phyloP scores from a whole-genome alignment of 306 rosid species.

The Comarum palustre region DNA sequence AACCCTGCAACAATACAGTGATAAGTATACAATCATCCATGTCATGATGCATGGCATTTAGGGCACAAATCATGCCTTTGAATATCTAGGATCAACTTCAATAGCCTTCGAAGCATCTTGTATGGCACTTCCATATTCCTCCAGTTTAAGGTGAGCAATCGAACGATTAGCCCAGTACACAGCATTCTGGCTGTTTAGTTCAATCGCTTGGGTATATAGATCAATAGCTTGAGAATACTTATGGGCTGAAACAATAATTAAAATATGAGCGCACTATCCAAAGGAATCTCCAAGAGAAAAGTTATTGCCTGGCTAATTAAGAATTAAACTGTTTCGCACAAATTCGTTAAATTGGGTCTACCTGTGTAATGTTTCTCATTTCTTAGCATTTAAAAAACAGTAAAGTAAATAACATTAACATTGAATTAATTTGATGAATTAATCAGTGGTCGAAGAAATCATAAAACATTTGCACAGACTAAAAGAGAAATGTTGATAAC shows the following conservation, averaged over 20 bases:
- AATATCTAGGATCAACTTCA: slow-evolving; percentile 86
- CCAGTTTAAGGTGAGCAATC: slow-evolving; percentile 86
- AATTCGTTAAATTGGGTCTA: background rate
- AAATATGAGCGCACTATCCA: slow-evolving; percentile 30
- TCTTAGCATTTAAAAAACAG: background rate
- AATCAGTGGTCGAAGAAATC: slow-evolving; percentile 3
- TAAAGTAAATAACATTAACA: background rate
- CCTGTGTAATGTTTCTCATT: background rate
- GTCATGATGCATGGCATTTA: slow-evolving; percentile 18
- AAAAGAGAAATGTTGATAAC: slow-evolving; percentile 6
- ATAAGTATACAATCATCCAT: slow-evolving; percentile 26
- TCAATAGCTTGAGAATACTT: slow-evolving; percentile 81
- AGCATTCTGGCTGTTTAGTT: slow-evolving; percentile 66
- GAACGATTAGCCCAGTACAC: slow-evolving; percentile 94
- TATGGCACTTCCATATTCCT: slow-evolving; percentile 96
- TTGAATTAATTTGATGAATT: slow-evolving; percentile 6
- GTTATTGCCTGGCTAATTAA: background rate
- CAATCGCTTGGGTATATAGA: slow-evolving; percentile 82
- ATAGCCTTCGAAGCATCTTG: slow-evolving; percentile 88
- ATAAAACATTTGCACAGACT: slow-evolving; percentile 3
- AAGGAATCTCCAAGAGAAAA: slow-evolving; percentile 2
- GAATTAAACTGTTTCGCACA: background rate
- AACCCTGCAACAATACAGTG: slow-evolving; percentile 59
- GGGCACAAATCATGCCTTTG: slow-evolving; percentile 59
- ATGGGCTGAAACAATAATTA: slow-evolving; percentile 60